Percentiles rank a stretch among this genome's conserved stretches.
Evolutionary conservation across 129 eudicot species (phyloP).

Genomic region (Pittosporum tobira): DNA sequence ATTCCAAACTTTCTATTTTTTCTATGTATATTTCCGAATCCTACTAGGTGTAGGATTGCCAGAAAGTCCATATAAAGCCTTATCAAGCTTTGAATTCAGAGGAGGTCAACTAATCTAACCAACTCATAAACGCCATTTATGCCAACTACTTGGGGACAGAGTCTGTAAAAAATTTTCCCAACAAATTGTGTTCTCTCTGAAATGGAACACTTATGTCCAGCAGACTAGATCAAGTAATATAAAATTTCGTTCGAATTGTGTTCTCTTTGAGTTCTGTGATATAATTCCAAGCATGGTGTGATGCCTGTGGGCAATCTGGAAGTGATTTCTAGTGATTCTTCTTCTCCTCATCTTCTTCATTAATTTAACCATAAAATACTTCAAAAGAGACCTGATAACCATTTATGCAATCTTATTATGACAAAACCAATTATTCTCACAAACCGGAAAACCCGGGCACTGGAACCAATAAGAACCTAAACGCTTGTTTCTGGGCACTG

Average conservation of each 20-base stretch:
- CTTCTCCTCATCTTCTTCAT: neutral
- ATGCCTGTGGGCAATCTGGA: neutral
- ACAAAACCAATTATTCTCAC: neutral
- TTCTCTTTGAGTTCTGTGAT: neutral
- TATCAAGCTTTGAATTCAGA: too few species aligned
- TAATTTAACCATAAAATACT: too few species aligned
- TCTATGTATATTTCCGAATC: neutral
- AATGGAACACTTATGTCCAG: neutral
- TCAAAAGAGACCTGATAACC: neutral
- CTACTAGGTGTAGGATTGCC: conserved; percentile 1
- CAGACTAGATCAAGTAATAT: too few species aligned
- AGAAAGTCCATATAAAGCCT: neutral
- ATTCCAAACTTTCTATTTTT: too few species aligned
- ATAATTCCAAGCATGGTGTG: neutral
- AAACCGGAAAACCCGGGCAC: neutral
- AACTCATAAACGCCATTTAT: too few species aligned
- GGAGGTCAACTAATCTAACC: too few species aligned
- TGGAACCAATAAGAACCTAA: neutral
- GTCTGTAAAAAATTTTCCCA: too few species aligned
- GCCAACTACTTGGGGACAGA: too few species aligned
- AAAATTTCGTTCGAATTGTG: too few species aligned
- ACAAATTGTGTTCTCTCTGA: neutral
- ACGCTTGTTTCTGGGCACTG: too few species aligned
- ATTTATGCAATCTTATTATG: neutral
- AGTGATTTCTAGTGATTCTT: neutral